phyloP scores from a whole-genome alignment of 495 filamentous ascomycete genomes.

The Lophiostoma macrostomum region DNA sequence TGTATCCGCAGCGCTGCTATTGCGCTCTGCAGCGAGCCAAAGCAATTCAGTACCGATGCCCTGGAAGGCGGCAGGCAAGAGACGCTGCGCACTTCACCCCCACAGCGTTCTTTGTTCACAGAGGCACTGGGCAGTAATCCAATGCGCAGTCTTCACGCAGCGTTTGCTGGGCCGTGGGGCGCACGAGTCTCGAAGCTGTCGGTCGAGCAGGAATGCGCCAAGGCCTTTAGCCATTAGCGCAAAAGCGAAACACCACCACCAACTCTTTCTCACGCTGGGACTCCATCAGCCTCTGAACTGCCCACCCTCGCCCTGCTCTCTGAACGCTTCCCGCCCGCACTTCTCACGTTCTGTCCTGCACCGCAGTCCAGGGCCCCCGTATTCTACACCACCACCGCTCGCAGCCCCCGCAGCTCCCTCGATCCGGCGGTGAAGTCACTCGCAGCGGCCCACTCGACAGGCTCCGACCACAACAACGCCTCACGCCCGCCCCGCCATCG shows the following conservation, averaged over 20 bases:
- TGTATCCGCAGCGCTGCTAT: too few relatives aligned
- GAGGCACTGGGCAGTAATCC: too few relatives aligned
- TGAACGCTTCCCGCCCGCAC: conserved; percentile 11
- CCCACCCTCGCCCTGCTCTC: conserved; percentile 5
- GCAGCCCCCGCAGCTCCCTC: conserved; percentile 7
- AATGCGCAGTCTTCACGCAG: too few relatives aligned
- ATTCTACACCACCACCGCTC: background rate
- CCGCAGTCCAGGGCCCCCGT: conserved; percentile 6
- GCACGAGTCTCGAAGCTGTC: too few relatives aligned
- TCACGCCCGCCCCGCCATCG: conserved; percentile 7
- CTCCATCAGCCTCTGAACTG: conserved; percentile 1
- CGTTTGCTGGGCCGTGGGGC: too few relatives aligned
- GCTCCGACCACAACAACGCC: conserved; percentile 34
- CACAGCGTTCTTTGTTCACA: too few relatives aligned
- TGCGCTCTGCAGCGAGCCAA: too few relatives aligned
- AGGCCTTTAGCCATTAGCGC: conserved; percentile 14
- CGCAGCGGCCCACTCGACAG: conserved; percentile 28
- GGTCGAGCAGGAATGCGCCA: too few relatives aligned
- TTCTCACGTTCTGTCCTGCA: conserved; percentile 13
- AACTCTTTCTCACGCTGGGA: background rate
- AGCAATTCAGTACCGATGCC: too few relatives aligned
- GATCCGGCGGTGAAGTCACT: conserved; percentile 31
- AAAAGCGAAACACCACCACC: conserved; percentile 17
- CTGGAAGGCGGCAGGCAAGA: too few relatives aligned
- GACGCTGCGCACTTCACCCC: too few relatives aligned